Conservation (phyloP, 1,284 basidiomycete species). For the Boletus sp. region DNA sequence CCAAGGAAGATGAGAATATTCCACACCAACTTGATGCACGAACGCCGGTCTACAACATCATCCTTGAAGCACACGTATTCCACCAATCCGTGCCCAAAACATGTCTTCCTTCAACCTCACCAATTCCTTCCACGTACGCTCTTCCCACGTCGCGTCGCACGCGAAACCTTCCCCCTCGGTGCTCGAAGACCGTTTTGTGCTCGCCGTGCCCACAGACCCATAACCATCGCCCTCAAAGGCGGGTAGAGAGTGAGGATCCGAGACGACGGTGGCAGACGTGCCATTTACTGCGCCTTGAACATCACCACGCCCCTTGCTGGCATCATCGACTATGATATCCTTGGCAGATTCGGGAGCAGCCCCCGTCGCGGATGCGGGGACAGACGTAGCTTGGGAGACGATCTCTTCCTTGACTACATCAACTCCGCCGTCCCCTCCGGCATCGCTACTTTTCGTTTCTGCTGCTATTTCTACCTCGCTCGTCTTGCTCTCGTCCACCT, state of each 20-base stretch:
- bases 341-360: background rate
- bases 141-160: conserved; percentile 80
- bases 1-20: background rate
- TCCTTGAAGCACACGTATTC: conserved; percentile 36
- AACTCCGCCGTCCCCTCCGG: background rate
- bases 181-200: conserved; percentile 22
- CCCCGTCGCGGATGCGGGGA: background rate
- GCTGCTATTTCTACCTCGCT: background rate
- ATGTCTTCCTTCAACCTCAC: conserved; percentile 81
- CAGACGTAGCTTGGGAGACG: background rate
- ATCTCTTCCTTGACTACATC: background rate
- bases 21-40: background rate
- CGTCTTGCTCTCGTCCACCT: background rate
- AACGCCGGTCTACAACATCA: background rate
- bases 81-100: conserved; percentile 84
- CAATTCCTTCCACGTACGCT: conserved; percentile 83
- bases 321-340: background rate
- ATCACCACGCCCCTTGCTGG: background rate
- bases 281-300: background rate
- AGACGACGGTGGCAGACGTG: background rate
- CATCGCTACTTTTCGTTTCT: conserved; percentile 1
- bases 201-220: conserved; percentile 18
- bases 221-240: conserved; percentile 6
- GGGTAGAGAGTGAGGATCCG: background rate
- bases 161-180: conserved; percentile 39